Conservation (phyloP, 1,139 yeast genomes). For the Nadsonia starkeyi-henricii region DNA sequence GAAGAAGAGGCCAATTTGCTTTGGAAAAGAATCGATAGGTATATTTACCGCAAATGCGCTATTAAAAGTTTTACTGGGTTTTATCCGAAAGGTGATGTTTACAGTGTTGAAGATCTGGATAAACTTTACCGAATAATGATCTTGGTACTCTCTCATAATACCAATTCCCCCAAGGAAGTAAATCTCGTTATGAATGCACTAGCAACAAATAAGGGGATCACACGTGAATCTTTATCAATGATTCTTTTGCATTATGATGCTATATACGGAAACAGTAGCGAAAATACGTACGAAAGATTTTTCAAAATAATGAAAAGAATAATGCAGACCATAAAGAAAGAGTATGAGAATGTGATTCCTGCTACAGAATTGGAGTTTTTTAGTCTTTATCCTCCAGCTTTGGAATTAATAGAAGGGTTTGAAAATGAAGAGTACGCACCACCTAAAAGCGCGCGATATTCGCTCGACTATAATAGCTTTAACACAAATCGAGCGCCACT, state of each 20-base stretch:
- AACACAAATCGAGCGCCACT: not conserved
- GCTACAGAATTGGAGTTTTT: not conserved
- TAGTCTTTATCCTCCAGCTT: not conserved
- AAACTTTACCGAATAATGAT: not conserved
- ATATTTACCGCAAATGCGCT: not conserved
- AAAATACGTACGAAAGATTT: not conserved
- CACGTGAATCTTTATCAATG: not conserved
- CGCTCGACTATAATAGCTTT: not conserved
- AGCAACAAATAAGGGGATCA: not conserved
- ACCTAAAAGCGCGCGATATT: not conserved
- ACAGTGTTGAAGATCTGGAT: not conserved
- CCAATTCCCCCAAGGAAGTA: not conserved
- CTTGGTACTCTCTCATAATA: not conserved
- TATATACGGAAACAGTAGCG: not conserved
- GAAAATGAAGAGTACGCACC: not conserved
- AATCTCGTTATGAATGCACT: not conserved
- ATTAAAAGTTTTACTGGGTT: not conserved
- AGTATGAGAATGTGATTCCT: not conserved
- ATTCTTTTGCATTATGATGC: not conserved
- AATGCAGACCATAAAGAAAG: not conserved
- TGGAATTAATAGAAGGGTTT: not conserved
- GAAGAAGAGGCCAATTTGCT: not conserved
- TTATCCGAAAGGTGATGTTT: not conserved
- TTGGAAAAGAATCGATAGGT: not conserved
- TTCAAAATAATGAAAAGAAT: not conserved